Conservation (phyloP, 768 basidiomycete genomes). For the Hypsizygus marmoreus region DNA sequence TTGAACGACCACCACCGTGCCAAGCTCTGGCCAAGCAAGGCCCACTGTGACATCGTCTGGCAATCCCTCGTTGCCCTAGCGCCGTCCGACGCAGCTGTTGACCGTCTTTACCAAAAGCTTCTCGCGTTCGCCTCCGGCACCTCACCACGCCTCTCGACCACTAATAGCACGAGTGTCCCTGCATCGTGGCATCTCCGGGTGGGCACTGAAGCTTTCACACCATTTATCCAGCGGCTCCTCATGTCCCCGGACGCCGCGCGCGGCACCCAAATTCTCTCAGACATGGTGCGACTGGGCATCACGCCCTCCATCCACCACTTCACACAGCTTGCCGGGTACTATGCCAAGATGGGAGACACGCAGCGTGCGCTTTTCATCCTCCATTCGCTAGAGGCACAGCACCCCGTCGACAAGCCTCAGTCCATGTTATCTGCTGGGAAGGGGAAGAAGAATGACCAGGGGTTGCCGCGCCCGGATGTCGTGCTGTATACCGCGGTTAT, state of each 20-base stretch:
- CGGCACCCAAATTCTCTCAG: constrained; percentile 45
- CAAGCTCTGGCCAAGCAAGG: constrained; percentile 36
- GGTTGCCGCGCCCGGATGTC: constrained; percentile 27
- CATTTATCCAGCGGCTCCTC: constrained; percentile 52
- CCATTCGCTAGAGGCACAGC: constrained; percentile 35
- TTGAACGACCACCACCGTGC: constrained; percentile 8
- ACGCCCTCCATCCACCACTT: constrained; percentile 48
- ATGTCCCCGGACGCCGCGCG: constrained; percentile 24
- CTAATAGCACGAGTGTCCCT: constrained; percentile 24
- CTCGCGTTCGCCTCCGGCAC: constrained; percentile 25
- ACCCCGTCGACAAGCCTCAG: constrained; percentile 4
- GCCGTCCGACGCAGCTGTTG: constrained; percentile 22
- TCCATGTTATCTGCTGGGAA: constrained; percentile 3
- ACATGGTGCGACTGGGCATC: constrained; percentile 53
- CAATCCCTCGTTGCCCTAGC: constrained; percentile 32
- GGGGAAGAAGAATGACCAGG: background rate
- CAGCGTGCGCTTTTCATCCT: constrained; percentile 42
- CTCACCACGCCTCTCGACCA: constrained; percentile 6
- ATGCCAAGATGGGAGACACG: constrained; percentile 40
- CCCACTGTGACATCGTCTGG: constrained; percentile 43
- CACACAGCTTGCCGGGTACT: constrained; percentile 49
- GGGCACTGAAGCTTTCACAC: constrained; percentile 43
- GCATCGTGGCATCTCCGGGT: constrained; percentile 31
- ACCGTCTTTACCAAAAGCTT: constrained; percentile 47
- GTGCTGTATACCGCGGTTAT: constrained; percentile 40